Conservation (phyloP, 2,329 filamentous ascomycete genomes). For the Colletotrichum zoysiae region DNA sequence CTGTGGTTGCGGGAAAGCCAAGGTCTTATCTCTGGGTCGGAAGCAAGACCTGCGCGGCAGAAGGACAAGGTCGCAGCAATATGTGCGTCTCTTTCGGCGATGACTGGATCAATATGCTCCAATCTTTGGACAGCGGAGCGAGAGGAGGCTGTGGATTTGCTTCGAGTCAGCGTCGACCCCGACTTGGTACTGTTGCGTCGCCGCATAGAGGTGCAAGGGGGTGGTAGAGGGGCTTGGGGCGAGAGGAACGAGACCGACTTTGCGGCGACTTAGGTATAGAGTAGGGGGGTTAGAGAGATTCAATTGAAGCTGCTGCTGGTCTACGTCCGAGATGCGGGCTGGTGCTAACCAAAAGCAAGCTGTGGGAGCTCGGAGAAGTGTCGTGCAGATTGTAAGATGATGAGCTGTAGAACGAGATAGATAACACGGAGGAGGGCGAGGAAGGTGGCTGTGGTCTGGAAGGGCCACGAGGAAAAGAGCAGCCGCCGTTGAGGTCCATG, state of each 20-base stretch:
- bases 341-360: conserved; percentile 41
- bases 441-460: conserved; percentile 4
- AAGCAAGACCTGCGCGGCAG: conserved; percentile 61
- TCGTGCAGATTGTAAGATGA: conserved; percentile 1
- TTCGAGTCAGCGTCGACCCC: conserved; percentile 59
- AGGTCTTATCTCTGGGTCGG: conserved; percentile 51
- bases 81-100: conserved; percentile 70
- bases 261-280: conserved; percentile 30
- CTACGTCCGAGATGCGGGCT: conserved; percentile 2
- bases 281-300: conserved; percentile 35
- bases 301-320: conserved; percentile 39
- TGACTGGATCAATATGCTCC: conserved; percentile 62
- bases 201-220: conserved; percentile 55
- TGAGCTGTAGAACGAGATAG: background rate
- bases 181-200: conserved; percentile 62
- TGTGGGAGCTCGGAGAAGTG: conserved; percentile 16
- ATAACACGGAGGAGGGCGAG: background rate
- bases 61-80: conserved; percentile 74
- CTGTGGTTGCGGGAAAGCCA: conserved; percentile 26
- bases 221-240: conserved; percentile 9
- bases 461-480: conserved; percentile 1
- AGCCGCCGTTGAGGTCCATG: conserved; percentile 13
- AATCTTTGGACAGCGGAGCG: conserved; percentile 56
- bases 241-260: background rate
- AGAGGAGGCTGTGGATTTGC: conserved; percentile 62